phyloP scores from a whole-genome alignment of 1,284 basidiomycete species.

The Fomitopsis palustris region DNA sequence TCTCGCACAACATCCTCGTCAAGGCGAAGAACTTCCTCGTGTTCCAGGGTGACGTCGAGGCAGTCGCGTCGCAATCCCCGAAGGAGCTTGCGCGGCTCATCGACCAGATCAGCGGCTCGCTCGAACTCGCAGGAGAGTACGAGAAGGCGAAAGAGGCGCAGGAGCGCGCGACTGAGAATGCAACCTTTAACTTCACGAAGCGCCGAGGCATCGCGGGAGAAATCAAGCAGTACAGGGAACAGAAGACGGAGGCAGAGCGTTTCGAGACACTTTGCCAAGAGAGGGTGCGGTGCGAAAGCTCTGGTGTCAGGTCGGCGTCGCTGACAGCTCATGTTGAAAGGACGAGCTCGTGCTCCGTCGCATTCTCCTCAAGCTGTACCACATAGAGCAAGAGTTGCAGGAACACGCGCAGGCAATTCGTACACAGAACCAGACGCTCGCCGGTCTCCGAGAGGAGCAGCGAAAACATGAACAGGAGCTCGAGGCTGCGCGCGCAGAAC shows the following conservation, averaged over 20 bases:
- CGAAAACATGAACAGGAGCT: conserved; percentile 67
- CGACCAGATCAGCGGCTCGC: conserved; percentile 93
- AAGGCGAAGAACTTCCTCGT: conserved; percentile 99
- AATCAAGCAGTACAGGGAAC: conserved; percentile 97
- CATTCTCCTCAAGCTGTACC: conserved; percentile 87
- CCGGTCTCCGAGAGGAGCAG: conserved; percentile 67
- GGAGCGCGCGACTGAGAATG: conserved; percentile 89
- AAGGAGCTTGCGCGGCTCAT: conserved; percentile 88
- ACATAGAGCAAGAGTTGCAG: conserved; percentile 83
- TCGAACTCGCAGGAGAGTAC: conserved; percentile 88
- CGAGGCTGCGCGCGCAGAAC: conserved; percentile 73
- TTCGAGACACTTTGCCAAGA: conserved; percentile 81
- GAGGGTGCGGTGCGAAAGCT: conserved; percentile 41
- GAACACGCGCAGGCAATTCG: conserved; percentile 68
- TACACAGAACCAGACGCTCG: conserved; percentile 67
- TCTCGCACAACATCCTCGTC: conserved; percentile 92
- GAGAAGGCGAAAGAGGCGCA: conserved; percentile 86
- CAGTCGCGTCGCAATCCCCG: conserved; percentile 93
- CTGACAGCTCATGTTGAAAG: conserved; percentile 33
- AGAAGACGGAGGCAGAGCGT: conserved; percentile 89
- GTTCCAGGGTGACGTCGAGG: conserved; percentile 99
- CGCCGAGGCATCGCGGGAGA: conserved; percentile 91
- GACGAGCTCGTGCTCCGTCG: conserved; percentile 81
- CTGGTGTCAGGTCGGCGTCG: neutral
- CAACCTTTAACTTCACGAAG: conserved; percentile 92